phyloP scores from a whole-genome alignment of 139 green algal species.

The Mychonastes homosphaera region DNA sequence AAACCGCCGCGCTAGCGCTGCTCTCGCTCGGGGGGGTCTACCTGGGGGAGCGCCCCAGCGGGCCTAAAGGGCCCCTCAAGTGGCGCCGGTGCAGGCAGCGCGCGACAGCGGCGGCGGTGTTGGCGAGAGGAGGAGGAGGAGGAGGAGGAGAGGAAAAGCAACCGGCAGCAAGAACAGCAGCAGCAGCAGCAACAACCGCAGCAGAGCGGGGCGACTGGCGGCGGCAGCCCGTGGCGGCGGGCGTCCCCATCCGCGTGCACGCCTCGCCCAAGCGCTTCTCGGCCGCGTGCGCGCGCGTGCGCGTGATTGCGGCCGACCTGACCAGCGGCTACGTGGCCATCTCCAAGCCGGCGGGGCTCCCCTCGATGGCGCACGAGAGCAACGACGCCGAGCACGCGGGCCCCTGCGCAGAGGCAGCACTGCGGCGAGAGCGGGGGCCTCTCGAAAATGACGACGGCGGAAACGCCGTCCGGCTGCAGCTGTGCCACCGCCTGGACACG shows the following conservation, averaged over 20 bases:
- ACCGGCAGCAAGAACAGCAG: too few species aligned
- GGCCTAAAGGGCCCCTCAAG: too few species aligned
- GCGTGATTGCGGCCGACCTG: not conserved
- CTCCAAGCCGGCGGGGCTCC: conserved; percentile 22
- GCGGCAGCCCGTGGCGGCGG: not conserved
- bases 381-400: conserved; percentile 20
- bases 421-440: not conserved
- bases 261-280: conserved; percentile 21
- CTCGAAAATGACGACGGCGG: too few species aligned
- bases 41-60: too few species aligned
- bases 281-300: not conserved
- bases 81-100: too few species aligned
- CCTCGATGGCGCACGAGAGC: conserved; percentile 26
- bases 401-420: conserved; percentile 2
- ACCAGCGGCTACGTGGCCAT: conserved; percentile 11
- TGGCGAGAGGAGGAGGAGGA: too few species aligned
- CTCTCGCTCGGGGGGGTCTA: too few species aligned
- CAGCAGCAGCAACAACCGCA: too few species aligned
- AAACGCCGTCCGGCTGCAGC: conserved; percentile 8
- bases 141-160: too few species aligned
- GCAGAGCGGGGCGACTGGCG: too few species aligned
- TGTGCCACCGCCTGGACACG: conserved; percentile 22
- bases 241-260: conserved; percentile 14
- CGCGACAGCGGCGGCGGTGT: too few species aligned
- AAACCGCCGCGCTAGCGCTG: too few species aligned